Percentiles rank a stretch among this genome's conserved stretches.
These are phyloP conservation scores for Taphrina flavorubra DNA, from an alignment of 1,139 yeast species.

Conservation along the genomic window DNA sequence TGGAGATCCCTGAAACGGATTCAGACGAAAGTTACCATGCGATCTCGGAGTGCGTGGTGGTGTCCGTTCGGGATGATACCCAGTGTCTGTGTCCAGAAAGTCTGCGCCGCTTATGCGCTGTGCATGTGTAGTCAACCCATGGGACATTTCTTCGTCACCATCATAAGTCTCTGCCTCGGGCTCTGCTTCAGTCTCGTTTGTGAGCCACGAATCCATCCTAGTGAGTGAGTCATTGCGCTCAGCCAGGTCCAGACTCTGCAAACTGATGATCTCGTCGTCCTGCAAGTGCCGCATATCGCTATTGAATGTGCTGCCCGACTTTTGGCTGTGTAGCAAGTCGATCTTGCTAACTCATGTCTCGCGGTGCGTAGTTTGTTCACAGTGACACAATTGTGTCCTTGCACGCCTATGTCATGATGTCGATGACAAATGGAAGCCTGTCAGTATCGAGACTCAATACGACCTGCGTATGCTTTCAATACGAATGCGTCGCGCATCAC, in stretches of 20 bases:
- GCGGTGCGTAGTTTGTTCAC: not conserved
- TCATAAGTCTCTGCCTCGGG: conserved; percentile 6
- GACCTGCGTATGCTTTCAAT: too few relatives aligned
- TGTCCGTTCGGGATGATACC: not conserved
- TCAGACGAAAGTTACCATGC: not conserved
- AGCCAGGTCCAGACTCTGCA: conserved; percentile 13
- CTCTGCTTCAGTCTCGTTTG: conserved; percentile 1
- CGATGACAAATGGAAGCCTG: too few relatives aligned
- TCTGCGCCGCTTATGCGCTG: conserved; percentile 14
- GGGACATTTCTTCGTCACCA: conserved; percentile 25
- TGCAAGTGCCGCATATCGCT: not conserved
- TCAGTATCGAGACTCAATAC: too few relatives aligned
- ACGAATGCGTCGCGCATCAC: too few relatives aligned
- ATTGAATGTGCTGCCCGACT: not conserved
- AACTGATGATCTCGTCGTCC: conserved; percentile 22
- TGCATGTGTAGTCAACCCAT: conserved; percentile 27
- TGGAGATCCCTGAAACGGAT: conserved; percentile 12
- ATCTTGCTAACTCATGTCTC: too few relatives aligned
- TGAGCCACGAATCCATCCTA: conserved; percentile 3
- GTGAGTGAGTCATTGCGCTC: not conserved
- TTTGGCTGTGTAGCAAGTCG: too few relatives aligned
- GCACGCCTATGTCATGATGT: not conserved
- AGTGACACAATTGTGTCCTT: not conserved
- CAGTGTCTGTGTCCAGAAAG: not conserved
- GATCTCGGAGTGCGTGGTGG: conserved; percentile 11